Evolutionary conservation across 257 asterid genomes (phyloP).

Genomic region (Osmanthus fragrans): DNA sequence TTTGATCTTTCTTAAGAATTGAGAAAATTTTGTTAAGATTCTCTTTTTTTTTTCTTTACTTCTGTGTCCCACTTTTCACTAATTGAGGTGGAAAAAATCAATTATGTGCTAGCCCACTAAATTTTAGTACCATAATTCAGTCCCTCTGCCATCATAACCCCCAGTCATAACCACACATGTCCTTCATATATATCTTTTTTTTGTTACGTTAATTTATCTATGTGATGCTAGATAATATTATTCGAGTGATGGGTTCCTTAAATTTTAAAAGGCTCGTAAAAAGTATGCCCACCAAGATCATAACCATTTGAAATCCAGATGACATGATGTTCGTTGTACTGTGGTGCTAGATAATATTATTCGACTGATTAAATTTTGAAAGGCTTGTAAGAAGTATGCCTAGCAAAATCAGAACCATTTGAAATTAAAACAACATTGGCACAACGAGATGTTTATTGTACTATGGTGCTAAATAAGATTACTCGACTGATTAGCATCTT

Average conservation of each 20-base stretch:
- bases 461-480: no score
- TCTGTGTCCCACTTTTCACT: not conserved
- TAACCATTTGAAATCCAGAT: no score
- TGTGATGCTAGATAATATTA: not conserved
- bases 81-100: not conserved
- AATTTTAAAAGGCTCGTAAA: not conserved
- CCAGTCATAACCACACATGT: slow-evolving; percentile 31
- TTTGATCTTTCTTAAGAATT: not conserved
- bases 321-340: no score
- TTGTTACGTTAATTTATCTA: not conserved
- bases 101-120: slow-evolving; percentile 19
- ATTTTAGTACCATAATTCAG: slow-evolving; percentile 3
- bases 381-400: not conserved
- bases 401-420: not conserved
- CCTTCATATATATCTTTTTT: not conserved
- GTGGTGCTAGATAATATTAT: no score
- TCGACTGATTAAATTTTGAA: no score
- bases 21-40: not conserved
- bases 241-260: not conserved
- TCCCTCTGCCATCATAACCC: slow-evolving; percentile 6
- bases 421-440: not conserved
- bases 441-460: no score
- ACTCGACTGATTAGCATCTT: no score
- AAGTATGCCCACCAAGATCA: not conserved
- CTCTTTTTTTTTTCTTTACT: not conserved